Base-by-base conservation (phyloP, 202 grass and related monocot species). In the Setaria viridis region DNA sequence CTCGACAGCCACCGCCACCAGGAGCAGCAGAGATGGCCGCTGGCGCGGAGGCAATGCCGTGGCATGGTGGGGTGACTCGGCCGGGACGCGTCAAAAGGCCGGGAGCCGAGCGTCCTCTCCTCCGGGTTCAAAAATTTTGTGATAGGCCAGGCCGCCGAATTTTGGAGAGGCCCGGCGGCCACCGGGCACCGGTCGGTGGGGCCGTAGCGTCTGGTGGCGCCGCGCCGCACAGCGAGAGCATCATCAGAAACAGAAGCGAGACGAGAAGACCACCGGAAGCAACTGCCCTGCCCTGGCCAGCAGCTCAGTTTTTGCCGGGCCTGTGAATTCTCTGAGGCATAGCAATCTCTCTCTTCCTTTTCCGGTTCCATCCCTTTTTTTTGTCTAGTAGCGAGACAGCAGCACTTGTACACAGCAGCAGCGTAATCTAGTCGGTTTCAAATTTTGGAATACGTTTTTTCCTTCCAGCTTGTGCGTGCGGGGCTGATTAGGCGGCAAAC, bases 1-100 rank as follows among this genome's bases (percentile, higher is more conserved):
- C 62, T 95, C n/a, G 67, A 25, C 48, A 66, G 72, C 65, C 73
- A 34, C 14, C 19, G 4, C 53, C n/a, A 48, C 79, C 41, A 45
- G 43, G 37, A 53, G 19, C 42, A 15, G n/a, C 65, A 21, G 64
- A 80, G 78, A 47, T 70, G 79, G 64, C 80, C 67, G 45, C 67
- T 68, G 45, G 75, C 43, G 29, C 62, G 70, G 68, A 37, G 84
- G 46, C 89, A 47, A 84, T 90, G 84, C 69, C 74, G 68, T 87
- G 89, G 80, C 80, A 75, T 87, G 74, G 84, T 87, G 80, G n/a
- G 74, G 78, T 87, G 67, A 82, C 37, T 30, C 17, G 16, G 43
- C 12, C 48, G 56, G 10, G 10, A 42, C 19, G 66, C 51, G 43
- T 42, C 11, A 50, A 71, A 53, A 69, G 33, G 50, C 30, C 49